Conservation (phyloP, 257 asterid genomes). For the Fraxinus cuspidata region DNA sequence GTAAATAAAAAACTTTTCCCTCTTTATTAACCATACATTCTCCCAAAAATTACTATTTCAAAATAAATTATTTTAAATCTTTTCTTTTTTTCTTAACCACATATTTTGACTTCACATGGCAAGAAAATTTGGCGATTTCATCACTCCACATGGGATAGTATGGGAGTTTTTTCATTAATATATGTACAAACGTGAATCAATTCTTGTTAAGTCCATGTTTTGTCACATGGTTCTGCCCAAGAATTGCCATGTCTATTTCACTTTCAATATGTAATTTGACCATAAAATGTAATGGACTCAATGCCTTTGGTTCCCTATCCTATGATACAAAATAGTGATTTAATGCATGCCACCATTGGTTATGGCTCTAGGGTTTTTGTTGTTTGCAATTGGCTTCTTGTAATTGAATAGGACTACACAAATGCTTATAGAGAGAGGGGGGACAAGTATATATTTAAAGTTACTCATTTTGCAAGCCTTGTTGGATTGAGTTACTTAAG, state of each 20-base stretch:
- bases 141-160: slow-evolving; percentile 19
- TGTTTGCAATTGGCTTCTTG: neutral
- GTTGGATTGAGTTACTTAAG: neutral
- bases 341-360: neutral
- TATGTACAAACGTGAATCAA: neutral
- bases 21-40: no score
- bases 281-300: neutral
- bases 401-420: neutral
- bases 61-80: no score
- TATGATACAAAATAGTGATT: neutral
- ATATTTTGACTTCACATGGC: slow-evolving; percentile 3
- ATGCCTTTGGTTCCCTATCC: slow-evolving; percentile 1
- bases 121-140: slow-evolving; percentile 3
- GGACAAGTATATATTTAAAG: neutral
- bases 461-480: neutral
- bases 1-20: no score
- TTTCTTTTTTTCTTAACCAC: no score
- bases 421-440: neutral
- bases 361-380: slow-evolving; percentile 1
- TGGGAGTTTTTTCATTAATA: slow-evolving; percentile 7
- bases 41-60: no score
- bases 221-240: slow-evolving; percentile 26
- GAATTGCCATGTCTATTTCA: slow-evolving; percentile 16
- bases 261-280: neutral
- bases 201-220: slow-evolving; percentile 21